Conservation (phyloP, 2,329 filamentous ascomycete species). For the Zasmidium angulare region DNA sequence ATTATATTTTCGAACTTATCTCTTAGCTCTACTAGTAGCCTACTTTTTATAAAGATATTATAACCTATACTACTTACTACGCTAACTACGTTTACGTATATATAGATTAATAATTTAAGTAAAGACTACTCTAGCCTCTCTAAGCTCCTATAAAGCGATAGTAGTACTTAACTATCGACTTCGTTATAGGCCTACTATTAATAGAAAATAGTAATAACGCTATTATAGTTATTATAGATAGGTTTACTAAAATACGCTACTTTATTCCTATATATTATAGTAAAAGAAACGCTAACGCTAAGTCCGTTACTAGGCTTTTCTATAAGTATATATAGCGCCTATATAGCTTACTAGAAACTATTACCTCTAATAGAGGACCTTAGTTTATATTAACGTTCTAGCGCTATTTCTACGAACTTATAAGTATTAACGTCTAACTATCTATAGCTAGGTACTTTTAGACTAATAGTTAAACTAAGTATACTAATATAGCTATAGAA, state of each 20-base stretch:
- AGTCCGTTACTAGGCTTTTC: not conserved
- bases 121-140: not conserved
- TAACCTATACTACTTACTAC: not conserved
- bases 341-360: not conserved
- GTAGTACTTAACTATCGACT: not conserved
- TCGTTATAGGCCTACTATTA: not conserved
- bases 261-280: not conserved
- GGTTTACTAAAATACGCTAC: not conserved
- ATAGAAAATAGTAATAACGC: not conserved
- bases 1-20: not conserved
- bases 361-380: too few relatives aligned
- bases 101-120: not conserved
- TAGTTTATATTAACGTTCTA: not conserved
- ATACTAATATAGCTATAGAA: not conserved
- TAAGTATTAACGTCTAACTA: not conserved
- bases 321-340: not conserved
- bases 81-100: not conserved
- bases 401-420: not conserved
- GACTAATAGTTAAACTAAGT: not conserved
- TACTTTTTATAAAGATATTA: not conserved
- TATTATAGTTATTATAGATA: not conserved
- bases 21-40: not conserved
- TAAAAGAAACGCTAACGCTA: not conserved
- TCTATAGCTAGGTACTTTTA: not conserved
- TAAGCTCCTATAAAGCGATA: not conserved